Base-by-base conservation (phyloP, 192 early-diverging fungal species). In the Coemansia pectinata region DNA sequence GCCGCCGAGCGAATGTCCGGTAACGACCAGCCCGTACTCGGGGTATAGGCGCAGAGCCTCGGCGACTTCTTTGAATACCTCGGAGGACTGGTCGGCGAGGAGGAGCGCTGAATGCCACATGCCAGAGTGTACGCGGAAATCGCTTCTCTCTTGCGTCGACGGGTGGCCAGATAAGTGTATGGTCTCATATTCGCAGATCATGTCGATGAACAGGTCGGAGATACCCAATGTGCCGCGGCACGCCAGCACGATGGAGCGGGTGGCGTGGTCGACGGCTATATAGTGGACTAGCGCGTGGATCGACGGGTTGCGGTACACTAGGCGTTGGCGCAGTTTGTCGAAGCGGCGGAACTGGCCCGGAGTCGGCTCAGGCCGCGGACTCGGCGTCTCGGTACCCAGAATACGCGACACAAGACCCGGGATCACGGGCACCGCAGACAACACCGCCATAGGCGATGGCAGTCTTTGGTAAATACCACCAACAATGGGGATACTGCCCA, bases 171-270 rank as follows among this genome's bases (percentile, higher is more conserved):
- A 67, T 17, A 78, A 64, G 8, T 47, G 63, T 27, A 81, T 48
- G 31, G 71, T 59, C 59, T 85, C 78, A 76, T 94, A 94, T 41
- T 90, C 88, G 52, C 91, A 92, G 42, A 90, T 89, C 64, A 97
- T 86, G 77, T 97, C 96, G 15, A 94, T 91, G 33, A 97, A 78
- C n/a, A 95, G 73, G 67, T 97, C 96, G 0, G 89, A 90, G 40
- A 96, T 84, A 0, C 92, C 92, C 14, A 95, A 81, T 0, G 96
- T 97, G 15, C 96, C 96, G 2, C 96, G 89, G 69, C 94, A 91
- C 4, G 93, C 91, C 19, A 97, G 68, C 0, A 97, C 90, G 2
- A 97, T 83, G 11, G 91, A 76, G 55, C 89, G 76, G 1, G 91
- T 85, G 2, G 85, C 78, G 64, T 96, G 96, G 71, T 97, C 96